Evolutionary conservation across 345 rosid genomes (phyloP), one percentile per base, ranked within the genome.

Genomic region (Clausena lansium): DNA sequence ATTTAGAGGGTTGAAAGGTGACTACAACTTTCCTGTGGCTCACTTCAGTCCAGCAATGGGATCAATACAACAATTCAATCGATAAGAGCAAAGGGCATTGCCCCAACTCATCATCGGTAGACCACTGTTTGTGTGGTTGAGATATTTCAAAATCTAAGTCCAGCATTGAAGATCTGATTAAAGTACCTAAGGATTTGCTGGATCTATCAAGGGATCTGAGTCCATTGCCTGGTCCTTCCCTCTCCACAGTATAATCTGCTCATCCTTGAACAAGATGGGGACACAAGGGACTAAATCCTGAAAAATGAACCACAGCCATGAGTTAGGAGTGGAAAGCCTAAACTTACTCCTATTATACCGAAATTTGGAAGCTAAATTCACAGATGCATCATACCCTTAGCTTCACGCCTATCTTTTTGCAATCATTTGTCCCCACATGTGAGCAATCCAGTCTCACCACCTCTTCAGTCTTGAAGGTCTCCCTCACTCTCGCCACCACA

Each of bases 211-310:
- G 33, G 35, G 8, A 25, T 61, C 55, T n/a, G 73, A 54, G 19
- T 77, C 45, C 78, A 59, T 50, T 19, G 76, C 76, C 20, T 14
- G 71, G 7, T 83, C 82, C 68, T 77, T 89, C 61, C 99, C 96
- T 83, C 87, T 88, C 98, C 97, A 95, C 75, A 93, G 88, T 82
- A 93, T 84, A 65, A 92, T 91, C 81, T 95, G 98, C 76, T 91
- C 97, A 59, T 89, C 98, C 91, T 90, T 93, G 76, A 95, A 90
- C 81, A 93, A 73, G 77, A 95, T 88, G 11, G 98, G 99, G 71
- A 90, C 82, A 63, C 93, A 92, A 24, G 96, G 98, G 32, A 93
- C 95, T 89, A 91, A 81, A 87, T 90, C 97, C 98, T 93, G 88
- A 65, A 61, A 78, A 60, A 52, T 15, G 77, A 76, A 57, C 70